These are phyloP conservation scores for Blastocystis sp. DNA, from an alignment of 352 stramenopile species.

Conservation along the genomic window DNA sequence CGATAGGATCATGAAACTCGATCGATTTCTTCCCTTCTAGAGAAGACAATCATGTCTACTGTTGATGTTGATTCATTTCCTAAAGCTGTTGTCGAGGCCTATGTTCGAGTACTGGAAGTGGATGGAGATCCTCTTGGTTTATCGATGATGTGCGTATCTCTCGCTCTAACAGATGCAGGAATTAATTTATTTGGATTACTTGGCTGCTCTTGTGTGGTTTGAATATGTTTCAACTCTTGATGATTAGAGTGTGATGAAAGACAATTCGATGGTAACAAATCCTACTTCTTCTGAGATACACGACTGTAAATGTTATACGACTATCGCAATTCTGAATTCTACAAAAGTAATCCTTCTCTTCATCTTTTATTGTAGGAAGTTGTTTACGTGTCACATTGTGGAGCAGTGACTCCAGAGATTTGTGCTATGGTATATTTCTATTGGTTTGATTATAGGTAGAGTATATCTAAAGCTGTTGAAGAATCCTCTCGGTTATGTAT, in stretches of 20 bases:
- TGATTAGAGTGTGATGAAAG: conserved; percentile 35
- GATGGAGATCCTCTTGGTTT: conserved; percentile 66
- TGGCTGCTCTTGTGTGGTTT: conserved; percentile 49
- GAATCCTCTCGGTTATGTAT: conserved; percentile 28
- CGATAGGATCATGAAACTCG: conserved; percentile 23
- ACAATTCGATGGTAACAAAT: conserved; percentile 43
- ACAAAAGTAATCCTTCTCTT: not conserved
- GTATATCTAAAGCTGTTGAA: conserved; percentile 50
- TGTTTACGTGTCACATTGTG: conserved; percentile 34
- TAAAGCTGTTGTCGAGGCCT: conserved; percentile 59
- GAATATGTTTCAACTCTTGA: not conserved
- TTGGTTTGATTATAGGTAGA: not conserved
- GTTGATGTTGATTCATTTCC: conserved; percentile 65
- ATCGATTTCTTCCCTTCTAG: conserved; percentile 38
- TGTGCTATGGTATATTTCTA: conserved; percentile 29
- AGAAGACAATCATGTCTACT: conserved; percentile 14
- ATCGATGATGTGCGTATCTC: conserved; percentile 32
- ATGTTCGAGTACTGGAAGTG: conserved; percentile 42
- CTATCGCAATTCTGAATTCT: conserved; percentile 28
- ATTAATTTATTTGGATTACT: conserved; percentile 51
- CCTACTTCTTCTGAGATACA: conserved; percentile 12
- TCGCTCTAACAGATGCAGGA: conserved; percentile 38
- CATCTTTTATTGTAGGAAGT: conserved; percentile 26
- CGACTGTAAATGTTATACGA: conserved; percentile 12
- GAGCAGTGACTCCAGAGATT: conserved; percentile 33